Percentiles rank a stretch among this genome's conserved stretches.
phyloP scores from a whole-genome alignment of 2,329 filamentous ascomycete species.

The Chrysoporthe austroafricana region DNA sequence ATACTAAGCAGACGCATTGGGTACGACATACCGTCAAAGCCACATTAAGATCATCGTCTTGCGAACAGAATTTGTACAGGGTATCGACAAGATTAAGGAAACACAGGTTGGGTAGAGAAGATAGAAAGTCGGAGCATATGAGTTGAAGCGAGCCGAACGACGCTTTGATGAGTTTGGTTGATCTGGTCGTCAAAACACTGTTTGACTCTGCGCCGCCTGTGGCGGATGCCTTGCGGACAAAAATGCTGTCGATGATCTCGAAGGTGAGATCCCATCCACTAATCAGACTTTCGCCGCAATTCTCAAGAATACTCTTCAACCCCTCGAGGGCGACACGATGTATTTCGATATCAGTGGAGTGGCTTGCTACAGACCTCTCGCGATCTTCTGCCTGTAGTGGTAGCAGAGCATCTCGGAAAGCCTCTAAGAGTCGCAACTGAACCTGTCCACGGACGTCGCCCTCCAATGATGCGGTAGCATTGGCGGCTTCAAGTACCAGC shows the following conservation, averaged over 20 bases:
- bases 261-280: constrained; percentile 88
- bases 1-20: background rate
- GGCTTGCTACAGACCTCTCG: constrained; percentile 58
- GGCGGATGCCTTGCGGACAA: constrained; percentile 52
- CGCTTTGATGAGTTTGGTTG: constrained; percentile 77
- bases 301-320: constrained; percentile 80
- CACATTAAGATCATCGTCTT: constrained; percentile 92
- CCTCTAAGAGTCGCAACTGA: constrained; percentile 72
- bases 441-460: constrained; percentile 60
- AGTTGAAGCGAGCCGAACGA: constrained; percentile 90
- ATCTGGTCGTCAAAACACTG: constrained; percentile 56
- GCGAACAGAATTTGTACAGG: constrained; percentile 84
- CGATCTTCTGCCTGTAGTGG: constrained; percentile 60
- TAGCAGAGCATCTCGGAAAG: constrained; percentile 64
- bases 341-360: constrained; percentile 74
- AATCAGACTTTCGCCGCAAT: constrained; percentile 81
- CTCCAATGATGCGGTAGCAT: constrained; percentile 56
- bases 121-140: constrained; percentile 91
- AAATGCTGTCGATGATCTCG: constrained; percentile 82
- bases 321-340: constrained; percentile 81
- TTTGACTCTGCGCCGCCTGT: constrained; percentile 40
- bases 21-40: constrained; percentile 74
- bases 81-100: constrained; percentile 82
- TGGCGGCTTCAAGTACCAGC: constrained; percentile 61
- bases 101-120: constrained; percentile 71